Base-by-base conservation (phyloP, 2,329 filamentous ascomycete genomes). In the Epichloe typhina region DNA sequence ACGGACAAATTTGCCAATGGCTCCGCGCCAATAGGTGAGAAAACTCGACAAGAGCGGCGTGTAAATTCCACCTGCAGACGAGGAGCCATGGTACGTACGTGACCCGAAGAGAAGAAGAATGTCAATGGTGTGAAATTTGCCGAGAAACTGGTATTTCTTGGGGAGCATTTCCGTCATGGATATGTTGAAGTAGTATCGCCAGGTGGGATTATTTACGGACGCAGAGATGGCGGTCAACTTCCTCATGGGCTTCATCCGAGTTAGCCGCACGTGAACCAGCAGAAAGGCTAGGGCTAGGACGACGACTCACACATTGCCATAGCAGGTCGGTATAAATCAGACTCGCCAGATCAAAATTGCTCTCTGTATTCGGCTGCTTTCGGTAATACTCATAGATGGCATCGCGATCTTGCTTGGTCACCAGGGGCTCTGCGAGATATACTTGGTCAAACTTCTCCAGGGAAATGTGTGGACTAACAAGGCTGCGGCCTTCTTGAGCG, bases 251-350 rank as follows among this genome's bases (percentile, higher is more conserved):
- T 63, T 35, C 42, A 44, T 44, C 23, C 26, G 12, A 17, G 52
- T 58, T 33, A 56, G 48, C 26, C 19, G 11, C 19, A 15, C 6
- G 17, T 23, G 11, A 7, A 31, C 19, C 8, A 17, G 17, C 1
- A 5, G 36, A 17, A 8, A 12, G 23, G 8, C 17, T 6, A 41
- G 33, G 21, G 1, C 3, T n/a, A 19, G 9, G n/a, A 17, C 15
- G 3, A 51, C 13, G 4, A 58, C 59, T 54, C 58, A 61, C 61
- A 49, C 59, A 62, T 46, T 60, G 56, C 55, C 54, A 60, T 11
- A 59, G 11, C n/a, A 55, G 60, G 26, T 63, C 62, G 2, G 59
- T 63, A 7, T 58, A 58, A 4, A 63, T 60, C 11, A 57, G 57
- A 1, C 58, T 46, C 1, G 57, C 58, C 8, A 61, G 11, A 7